Percentiles rank a stretch among this genome's conserved stretches.
Evolutionary conservation across 768 basidiomycete species (phyloP).

Genomic region (Suillus ampliporus): DNA sequence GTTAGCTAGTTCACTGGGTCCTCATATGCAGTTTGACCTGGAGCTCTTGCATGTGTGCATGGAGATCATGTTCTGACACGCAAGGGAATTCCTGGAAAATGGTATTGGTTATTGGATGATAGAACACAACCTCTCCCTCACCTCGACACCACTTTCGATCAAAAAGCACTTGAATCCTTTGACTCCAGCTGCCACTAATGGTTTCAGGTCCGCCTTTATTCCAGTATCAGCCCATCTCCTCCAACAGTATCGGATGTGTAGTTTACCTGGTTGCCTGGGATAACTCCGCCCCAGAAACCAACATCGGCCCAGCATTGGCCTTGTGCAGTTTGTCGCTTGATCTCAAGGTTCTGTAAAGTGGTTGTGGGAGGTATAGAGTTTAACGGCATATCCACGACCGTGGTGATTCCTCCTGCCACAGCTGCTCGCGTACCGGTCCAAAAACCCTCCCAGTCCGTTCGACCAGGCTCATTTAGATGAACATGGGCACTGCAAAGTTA

Average conservation of each 20-base stretch:
- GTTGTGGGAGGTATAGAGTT: slow-evolving; percentile 98
- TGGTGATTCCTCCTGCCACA: slow-evolving; percentile 92
- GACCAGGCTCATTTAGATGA: slow-evolving; percentile 92
- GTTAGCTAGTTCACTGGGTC: slow-evolving; percentile 3
- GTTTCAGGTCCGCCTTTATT: slow-evolving; percentile 68
- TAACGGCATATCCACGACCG: slow-evolving; percentile 96
- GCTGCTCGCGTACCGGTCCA: slow-evolving; percentile 91
- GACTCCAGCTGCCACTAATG: slow-evolving; percentile 81
- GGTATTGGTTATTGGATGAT: slow-evolving; percentile 16
- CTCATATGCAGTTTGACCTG: slow-evolving; percentile 51
- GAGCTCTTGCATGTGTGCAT: slow-evolving; percentile 72
- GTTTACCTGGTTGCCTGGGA: slow-evolving; percentile 86
- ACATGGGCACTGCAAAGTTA: slow-evolving; percentile 72
- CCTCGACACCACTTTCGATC: slow-evolving; percentile 95
- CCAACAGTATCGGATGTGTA: not conserved
- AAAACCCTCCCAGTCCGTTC: slow-evolving; percentile 95
- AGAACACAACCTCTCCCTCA: slow-evolving; percentile 36
- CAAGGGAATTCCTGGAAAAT: slow-evolving; percentile 85
- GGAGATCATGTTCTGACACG: slow-evolving; percentile 73
- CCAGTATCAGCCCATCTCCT: not conserved
- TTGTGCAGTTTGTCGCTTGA: slow-evolving; percentile 72
- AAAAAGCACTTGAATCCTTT: slow-evolving; percentile 98
- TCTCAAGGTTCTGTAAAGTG: slow-evolving; percentile 72
- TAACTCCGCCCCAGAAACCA: slow-evolving; percentile 89
- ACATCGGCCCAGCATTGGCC: slow-evolving; percentile 76